Base-by-base conservation (phyloP, 208 protist species). In the Herpetomonas muscarum region DNA sequence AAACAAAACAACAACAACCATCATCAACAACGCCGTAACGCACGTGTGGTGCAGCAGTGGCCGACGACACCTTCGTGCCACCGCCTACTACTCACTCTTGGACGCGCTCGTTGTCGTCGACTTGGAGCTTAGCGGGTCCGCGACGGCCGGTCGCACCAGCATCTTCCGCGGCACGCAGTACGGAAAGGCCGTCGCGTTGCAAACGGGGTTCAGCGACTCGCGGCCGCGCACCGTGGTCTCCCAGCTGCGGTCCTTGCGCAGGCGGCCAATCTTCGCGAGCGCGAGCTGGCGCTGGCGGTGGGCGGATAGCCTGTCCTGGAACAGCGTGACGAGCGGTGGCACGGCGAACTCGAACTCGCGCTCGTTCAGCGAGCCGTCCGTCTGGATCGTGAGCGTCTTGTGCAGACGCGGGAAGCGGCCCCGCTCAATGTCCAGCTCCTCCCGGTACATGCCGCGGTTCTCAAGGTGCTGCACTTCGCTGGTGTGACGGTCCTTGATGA, bases 381-480 rank as follows among this genome's bases (percentile, higher is more conserved):
- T 96, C 55, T 93, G 86, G 25, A 96, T 85, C 0, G 55, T 69
- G 13, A 96, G 61, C 25, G 81, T 87, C 57, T 87, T 91, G 51
- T 81, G 53, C 59, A 89, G 61, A 15, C 84, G 85, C 2, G 90
- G 90, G 57, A 96, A 93, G 21, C 85, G 67, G 15, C 81, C 60
- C 21, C 90, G 84, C 67, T 96, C 90, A 70, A 96, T 92, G 21
- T 39, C 57, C 22, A 96, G 71, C 76, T 96, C 86, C 70, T 96
- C 86, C 32, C 78, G 68, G 49, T 91, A 93, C 86, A 96, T 93
- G 44, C 86, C 85, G 17, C 86, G 76, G 61, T 93, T 93, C 67
- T 96, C 86, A 13, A 96, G 41, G 74, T 96, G 83, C 60, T 96
- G 86, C 72, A 93, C 71, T 46, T 90, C 80, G 61, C 77, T 90